A percentile compares a stretch with the other conserved stretches of the same genome.
These are phyloP conservation scores for Lavandula angustifolia DNA, from an alignment of 257 asterid species.

Conservation along the genomic window DNA sequence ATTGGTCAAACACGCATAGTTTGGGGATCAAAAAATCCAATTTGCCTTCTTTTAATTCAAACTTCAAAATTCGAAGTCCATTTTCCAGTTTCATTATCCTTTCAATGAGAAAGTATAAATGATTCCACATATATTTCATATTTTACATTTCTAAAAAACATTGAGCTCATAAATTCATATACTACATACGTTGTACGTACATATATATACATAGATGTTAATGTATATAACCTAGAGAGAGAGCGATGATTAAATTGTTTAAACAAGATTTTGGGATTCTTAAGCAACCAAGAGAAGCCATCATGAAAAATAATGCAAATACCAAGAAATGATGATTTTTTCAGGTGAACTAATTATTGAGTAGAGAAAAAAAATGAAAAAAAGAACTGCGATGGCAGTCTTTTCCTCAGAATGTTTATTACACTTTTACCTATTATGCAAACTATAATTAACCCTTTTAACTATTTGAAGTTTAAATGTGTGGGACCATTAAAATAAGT, in stretches of 20 bases:
- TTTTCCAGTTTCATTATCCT: background rate
- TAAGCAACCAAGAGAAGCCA: slow-evolving; percentile 14
- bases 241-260: background rate
- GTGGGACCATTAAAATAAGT: too few species aligned
- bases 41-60: too few species aligned
- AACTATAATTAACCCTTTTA: slow-evolving; percentile 18
- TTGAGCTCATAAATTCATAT: background rate
- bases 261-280: background rate
- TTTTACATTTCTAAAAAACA: background rate
- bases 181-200: too few species aligned
- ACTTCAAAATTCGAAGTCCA: background rate
- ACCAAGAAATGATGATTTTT: slow-evolving; percentile 28
- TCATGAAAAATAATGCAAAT: slow-evolving; percentile 27
- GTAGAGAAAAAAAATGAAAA: slow-evolving; percentile 1
- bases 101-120: background rate
- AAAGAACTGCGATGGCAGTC: too few species aligned
- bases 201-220: too few species aligned
- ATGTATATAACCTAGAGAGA: background rate
- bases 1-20: too few species aligned
- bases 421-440: background rate
- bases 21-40: too few species aligned
- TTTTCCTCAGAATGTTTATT: background rate
- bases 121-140: background rate
- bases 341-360: slow-evolving; percentile 22
- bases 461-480: too few species aligned